Base-by-base conservation (phyloP, 768 basidiomycete genomes). In the Paxillus rubicundulus region DNA sequence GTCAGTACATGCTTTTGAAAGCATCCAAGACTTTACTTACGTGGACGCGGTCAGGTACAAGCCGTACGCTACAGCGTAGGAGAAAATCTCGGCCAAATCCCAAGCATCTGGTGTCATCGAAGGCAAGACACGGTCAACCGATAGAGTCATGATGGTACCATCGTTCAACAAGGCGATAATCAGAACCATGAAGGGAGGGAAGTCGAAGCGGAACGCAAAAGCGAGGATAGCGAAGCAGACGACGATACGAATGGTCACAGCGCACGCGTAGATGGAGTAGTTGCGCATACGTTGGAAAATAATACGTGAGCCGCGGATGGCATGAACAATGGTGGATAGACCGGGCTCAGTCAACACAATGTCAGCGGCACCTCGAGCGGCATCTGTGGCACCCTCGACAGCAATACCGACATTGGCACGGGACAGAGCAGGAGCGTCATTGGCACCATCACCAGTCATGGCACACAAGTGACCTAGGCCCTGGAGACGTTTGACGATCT, bases 271-370 rank as follows among this genome's bases (percentile, higher is more conserved):
- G 77, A 98, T 97, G 47, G 96, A 90, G 75, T 98, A 98, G 82
- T 98, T 98, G 64, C 96, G 79, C 96, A 98, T 98, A 76, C 96
- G 90, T 70, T 98, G 96, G 90, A 98, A 98, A 75, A 98, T 98
- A 77, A 97, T 76, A 79, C 96, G 95, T 32, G 96, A 97, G 56
- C 93, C 92, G 62, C 93, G 92, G 72, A 98, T 98, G 70, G 96
- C 96, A 72, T 98, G 94, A 60, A 98, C 93, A 68, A 98, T 98
- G 67, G 96, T 98, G 55, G 96, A 98, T 44, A 98, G 87, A 84
- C 96, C 96, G 52, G 96, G 96, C 70, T 98, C 95, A 36, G 93
- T 97, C 57, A 98, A 76, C 61, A 98, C 96, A 61, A 98, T 98
- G 73, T 98, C 95, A 61, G 95, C 96, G 49, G 96, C 96, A 72